phyloP scores from a whole-genome alignment of 768 basidiomycete species.

The Mycena haematopus region DNA sequence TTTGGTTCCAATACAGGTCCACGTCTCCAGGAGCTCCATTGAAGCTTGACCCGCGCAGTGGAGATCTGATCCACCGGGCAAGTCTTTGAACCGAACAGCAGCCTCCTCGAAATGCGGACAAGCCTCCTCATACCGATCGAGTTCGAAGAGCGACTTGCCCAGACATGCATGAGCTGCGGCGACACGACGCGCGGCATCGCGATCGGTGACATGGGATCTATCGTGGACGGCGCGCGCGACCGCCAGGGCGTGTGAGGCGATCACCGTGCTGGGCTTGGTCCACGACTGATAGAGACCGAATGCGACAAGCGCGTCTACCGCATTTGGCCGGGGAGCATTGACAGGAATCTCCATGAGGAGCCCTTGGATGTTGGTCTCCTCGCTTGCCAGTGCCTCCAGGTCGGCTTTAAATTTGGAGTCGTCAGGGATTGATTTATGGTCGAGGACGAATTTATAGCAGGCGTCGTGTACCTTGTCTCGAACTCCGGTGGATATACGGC shows the following conservation, averaged over 20 bases:
- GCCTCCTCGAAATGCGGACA: not conserved
- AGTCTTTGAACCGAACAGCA: not conserved
- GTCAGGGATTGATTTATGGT: constrained; percentile 17
- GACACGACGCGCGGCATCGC: not conserved
- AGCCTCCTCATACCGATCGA: not conserved
- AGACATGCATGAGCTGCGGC: not conserved
- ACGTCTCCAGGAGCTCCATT: not conserved
- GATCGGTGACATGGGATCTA: not conserved
- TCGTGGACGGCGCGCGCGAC: not conserved
- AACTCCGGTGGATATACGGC: constrained; percentile 16
- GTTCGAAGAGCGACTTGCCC: not conserved
- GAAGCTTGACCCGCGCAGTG: not conserved
- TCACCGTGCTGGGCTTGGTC: constrained; percentile 25
- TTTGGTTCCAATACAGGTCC: not conserved
- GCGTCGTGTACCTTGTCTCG: constrained; percentile 18
- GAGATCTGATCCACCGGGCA: not conserved
- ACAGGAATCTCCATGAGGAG: constrained; percentile 26
- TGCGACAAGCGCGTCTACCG: constrained; percentile 28
- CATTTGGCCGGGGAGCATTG: constrained; percentile 1
- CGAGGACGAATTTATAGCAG: constrained; percentile 27
- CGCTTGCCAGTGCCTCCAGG: not conserved
- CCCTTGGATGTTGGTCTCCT: not conserved
- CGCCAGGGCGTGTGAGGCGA: constrained; percentile 9
- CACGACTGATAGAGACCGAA: constrained; percentile 28
- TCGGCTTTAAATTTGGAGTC: constrained; percentile 6